phyloP scores from a whole-genome alignment of 2,329 filamentous ascomycete species.

The Pestalotiopsis sp. region DNA sequence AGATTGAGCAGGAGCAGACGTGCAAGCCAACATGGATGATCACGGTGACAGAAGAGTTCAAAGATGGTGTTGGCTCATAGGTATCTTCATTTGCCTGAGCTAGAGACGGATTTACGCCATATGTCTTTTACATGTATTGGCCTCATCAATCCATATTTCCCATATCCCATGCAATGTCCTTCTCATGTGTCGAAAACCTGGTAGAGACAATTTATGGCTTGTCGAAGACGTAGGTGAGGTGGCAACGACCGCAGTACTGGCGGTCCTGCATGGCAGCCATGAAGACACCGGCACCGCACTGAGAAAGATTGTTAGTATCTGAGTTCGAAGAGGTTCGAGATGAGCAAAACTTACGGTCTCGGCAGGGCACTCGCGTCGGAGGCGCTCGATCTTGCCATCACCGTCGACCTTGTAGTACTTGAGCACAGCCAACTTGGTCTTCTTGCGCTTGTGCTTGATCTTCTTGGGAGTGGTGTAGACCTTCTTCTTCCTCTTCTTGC shows the following conservation, averaged over 20 bases:
- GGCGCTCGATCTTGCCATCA: slow-evolving; percentile 99
- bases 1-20: neutral
- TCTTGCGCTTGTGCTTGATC: slow-evolving; percentile 99
- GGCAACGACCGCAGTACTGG: slow-evolving; percentile 87
- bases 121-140: neutral
- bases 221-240: slow-evolving; percentile 73
- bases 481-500: slow-evolving; percentile 99
- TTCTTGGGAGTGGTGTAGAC: slow-evolving; percentile 99
- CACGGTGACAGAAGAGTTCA: neutral
- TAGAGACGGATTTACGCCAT: slow-evolving; percentile 9
- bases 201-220: slow-evolving; percentile 41
- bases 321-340: neutral
- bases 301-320: neutral
- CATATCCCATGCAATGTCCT: slow-evolving; percentile 2
- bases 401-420: slow-evolving; percentile 99
- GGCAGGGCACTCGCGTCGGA: slow-evolving; percentile 94
- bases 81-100: slow-evolving; percentile 5
- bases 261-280: slow-evolving; percentile 99
- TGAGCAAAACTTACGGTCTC: slow-evolving; percentile 67
- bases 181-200: neutral
- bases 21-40: neutral
- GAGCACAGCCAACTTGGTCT: slow-evolving; percentile 99
- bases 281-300: slow-evolving; percentile 99
- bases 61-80: neutral
- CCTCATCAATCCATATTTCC: slow-evolving; percentile 8